Percentiles rank a stretch among this genome's conserved stretches.
These are phyloP conservation scores for Pleurotus cornucopiae DNA, from an alignment of 768 basidiomycete species.

Conservation along the genomic window DNA sequence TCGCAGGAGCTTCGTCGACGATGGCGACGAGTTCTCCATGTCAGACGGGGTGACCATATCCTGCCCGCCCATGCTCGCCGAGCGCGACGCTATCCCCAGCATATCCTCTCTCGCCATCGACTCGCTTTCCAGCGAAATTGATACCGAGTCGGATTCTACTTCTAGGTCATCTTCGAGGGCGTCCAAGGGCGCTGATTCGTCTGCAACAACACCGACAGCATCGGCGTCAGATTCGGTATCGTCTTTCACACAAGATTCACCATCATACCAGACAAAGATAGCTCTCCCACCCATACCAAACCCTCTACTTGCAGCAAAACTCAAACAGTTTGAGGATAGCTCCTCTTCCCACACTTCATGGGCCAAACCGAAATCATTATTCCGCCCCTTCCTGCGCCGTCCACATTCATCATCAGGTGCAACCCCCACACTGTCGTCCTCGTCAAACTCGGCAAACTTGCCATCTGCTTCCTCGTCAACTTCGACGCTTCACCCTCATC, in stretches of 20 bases:
- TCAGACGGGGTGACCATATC: slow-evolving; percentile 16
- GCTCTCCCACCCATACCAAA: slow-evolving; percentile 5
- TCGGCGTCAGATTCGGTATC: slow-evolving; percentile 4
- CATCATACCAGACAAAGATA: background rate
- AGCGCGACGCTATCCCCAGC: slow-evolving; percentile 3
- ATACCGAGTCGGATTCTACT: slow-evolving; percentile 14
- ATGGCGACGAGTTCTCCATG: slow-evolving; percentile 36
- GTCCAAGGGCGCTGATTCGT: slow-evolving; percentile 2
- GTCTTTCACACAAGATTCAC: slow-evolving; percentile 1
- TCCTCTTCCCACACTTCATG: background rate
- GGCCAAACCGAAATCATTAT: background rate
- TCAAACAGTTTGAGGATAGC: background rate
- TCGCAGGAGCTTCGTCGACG: slow-evolving; percentile 43
- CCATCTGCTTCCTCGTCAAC: slow-evolving; percentile 18
- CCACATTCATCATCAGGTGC: background rate
- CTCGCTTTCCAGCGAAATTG: background rate
- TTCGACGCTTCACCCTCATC: slow-evolving; percentile 22
- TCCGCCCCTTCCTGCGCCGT: background rate
- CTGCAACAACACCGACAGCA: background rate
- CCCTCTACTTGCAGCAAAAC: slow-evolving; percentile 4
- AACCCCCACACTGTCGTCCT: slow-evolving; percentile 14
- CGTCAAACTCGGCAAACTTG: slow-evolving; percentile 17
- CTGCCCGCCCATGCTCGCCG: slow-evolving; percentile 18
- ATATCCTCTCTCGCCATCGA: slow-evolving; percentile 5
- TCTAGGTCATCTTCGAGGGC: slow-evolving; percentile 1